Conservation (phyloP, 257 asterid genomes). For the Plantago major region DNA sequence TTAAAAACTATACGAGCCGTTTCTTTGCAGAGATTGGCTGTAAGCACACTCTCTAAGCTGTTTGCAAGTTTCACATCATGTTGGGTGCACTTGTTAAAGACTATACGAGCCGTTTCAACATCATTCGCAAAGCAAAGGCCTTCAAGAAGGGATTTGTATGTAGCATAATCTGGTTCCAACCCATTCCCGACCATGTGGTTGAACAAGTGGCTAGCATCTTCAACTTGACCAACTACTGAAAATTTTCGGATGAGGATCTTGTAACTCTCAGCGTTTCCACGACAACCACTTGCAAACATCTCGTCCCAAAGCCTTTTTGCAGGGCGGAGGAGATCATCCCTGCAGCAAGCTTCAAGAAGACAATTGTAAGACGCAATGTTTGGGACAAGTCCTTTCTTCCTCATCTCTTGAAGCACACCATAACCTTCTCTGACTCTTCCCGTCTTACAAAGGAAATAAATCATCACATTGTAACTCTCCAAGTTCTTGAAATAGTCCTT, state of each 20-base stretch:
- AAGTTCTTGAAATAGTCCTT: slow-evolving; percentile 46
- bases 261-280: slow-evolving; percentile 58
- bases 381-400: slow-evolving; percentile 59
- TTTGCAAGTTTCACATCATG: slow-evolving; percentile 45
- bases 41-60: slow-evolving; percentile 32
- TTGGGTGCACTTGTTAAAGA: slow-evolving; percentile 44
- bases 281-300: slow-evolving; percentile 80
- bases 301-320: slow-evolving; percentile 93
- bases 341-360: slow-evolving; percentile 81
- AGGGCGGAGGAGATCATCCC: slow-evolving; percentile 72
- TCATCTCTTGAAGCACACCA: slow-evolving; percentile 69
- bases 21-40: slow-evolving; percentile 55
- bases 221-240: slow-evolving; percentile 49
- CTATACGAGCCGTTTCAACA: slow-evolving; percentile 41
- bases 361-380: slow-evolving; percentile 61
- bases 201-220: slow-evolving; percentile 70
- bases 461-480: slow-evolving; percentile 61
- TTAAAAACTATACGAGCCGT: slow-evolving; percentile 45
- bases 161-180: slow-evolving; percentile 45
- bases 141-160: slow-evolving; percentile 47
- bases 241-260: slow-evolving; percentile 51
- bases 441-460: slow-evolving; percentile 61
- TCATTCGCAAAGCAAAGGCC: slow-evolving; percentile 57
- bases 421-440: slow-evolving; percentile 70
- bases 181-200: slow-evolving; percentile 65